Base-by-base conservation (phyloP, 441 rosid genomes). In the Aleurites moluccanus region DNA sequence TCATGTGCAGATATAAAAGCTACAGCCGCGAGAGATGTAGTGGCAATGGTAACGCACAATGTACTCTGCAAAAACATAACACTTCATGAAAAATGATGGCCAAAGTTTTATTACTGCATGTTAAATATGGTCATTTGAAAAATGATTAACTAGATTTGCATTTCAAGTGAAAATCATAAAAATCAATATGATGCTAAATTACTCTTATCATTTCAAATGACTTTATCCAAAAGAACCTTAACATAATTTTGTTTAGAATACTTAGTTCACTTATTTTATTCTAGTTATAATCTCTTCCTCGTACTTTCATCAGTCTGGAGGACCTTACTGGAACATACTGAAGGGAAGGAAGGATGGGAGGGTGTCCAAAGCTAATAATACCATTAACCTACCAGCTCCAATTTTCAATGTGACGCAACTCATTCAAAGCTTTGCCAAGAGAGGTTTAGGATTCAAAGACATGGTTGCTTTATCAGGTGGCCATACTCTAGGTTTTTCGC, bases 331-430 rank as follows among this genome's bases (percentile, higher is more conserved):
- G 96, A 77, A 72, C 59, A 89, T 87, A 20, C 83, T 83, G 0
- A 88, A 91, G 81, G 94, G 98, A 71, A 81, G 94, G 69, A 91
- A 89, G 82, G 97, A 91, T 61, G 94, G 96, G 52, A 83, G 88
- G 40, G 70, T 80, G 40, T 92, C 96, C 0, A 86, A 61, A 67
- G 94, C 92, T 59, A 82, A 73, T 16, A 92, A 89, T 57, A 91
- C 96, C 1, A 49, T 74, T 27, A 88, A 82, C 75, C 82, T 92
- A 75, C 96, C 96, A 61, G 86, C 87, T 28, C 96, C 98, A 78
- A 83, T 84, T 13, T 87, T 87, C 85, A 88, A 91, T 18, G 90
- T 75, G 8, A 76, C 89, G 6, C 93, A 85, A 76, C 88, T 92
- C 72, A 88, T 89, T 74, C 92, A 86, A 79, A 91, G 92, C 85